A percentile compares a stretch with the other conserved stretches of the same genome.
Evolutionary conservation across 495 filamentous ascomycete species (phyloP).

Genomic region (Jackrogersella minutella): DNA sequence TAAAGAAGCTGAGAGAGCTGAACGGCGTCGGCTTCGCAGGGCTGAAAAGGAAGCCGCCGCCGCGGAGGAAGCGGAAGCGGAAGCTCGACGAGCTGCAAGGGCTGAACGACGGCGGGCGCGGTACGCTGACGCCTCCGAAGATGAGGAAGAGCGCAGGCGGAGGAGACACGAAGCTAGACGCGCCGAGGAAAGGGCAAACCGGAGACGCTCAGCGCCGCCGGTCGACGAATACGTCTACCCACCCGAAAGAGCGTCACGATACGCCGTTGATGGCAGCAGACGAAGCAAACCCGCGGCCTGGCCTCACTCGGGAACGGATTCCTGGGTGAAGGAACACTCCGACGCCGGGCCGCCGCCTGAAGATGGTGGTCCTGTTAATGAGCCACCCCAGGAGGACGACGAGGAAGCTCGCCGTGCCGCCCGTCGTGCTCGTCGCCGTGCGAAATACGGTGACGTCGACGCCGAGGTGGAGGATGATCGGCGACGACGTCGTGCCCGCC

Average conservation of each 20-base stretch:
- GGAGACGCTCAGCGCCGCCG: constrained; percentile 49
- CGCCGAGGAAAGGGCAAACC: constrained; percentile 48
- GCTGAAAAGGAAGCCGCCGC: constrained; percentile 49
- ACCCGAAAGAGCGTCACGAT: constrained; percentile 49
- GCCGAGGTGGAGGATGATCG: constrained; percentile 54
- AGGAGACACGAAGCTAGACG: constrained; percentile 58
- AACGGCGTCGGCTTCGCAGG: constrained; percentile 53
- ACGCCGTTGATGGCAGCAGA: constrained; percentile 45
- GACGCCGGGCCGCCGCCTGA: constrained; percentile 63
- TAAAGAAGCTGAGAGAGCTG: constrained; percentile 53
- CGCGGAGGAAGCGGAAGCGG: constrained; percentile 52
- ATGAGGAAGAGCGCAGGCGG: constrained; percentile 61
- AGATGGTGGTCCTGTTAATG: constrained; percentile 39
- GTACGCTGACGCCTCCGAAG: constrained; percentile 44
- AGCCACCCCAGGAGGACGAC: constrained; percentile 46
- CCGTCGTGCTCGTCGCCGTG: constrained; percentile 54
- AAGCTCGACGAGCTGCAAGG: constrained; percentile 55
- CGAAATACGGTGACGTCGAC: constrained; percentile 53
- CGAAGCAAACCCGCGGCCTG: constrained; percentile 49
- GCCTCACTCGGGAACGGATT: constrained; percentile 65
- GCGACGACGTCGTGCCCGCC: constrained; percentile 53
- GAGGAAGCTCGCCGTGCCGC: constrained; percentile 58
- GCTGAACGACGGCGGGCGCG: constrained; percentile 47
- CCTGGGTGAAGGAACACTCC: constrained; percentile 68
- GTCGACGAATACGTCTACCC: constrained; percentile 56